Conservation (phyloP, 75 land plant genomes). For the Sequoia sempervirens region DNA sequence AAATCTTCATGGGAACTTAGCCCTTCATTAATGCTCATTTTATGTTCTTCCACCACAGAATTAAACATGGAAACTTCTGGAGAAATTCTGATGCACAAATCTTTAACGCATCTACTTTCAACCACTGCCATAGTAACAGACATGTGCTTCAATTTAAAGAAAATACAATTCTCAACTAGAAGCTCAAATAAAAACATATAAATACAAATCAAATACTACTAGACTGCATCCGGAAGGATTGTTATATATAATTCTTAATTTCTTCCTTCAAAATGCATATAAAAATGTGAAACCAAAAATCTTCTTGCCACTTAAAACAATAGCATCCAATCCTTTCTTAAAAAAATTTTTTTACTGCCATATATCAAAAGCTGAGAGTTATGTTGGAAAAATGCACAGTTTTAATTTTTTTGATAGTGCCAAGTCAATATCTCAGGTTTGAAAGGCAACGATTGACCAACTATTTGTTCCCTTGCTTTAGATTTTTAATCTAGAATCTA, state of each 20-base stretch:
- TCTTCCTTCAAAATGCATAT: neutral
- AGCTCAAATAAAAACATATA: neutral
- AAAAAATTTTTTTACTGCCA: neutral
- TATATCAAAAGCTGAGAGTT: neutral
- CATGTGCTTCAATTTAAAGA: neutral
- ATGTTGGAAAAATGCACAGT: neutral
- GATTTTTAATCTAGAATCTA: neutral
- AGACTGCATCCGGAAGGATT: neutral
- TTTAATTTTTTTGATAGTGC: neutral
- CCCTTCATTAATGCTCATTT: no score
- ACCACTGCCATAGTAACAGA: slow-evolving; percentile 31
- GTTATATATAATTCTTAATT: neutral
- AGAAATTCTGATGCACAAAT: slow-evolving; percentile 35
- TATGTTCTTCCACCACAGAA: slow-evolving; percentile 12
- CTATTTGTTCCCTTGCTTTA: neutral
- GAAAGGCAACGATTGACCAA: neutral
- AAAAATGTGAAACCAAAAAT: neutral
- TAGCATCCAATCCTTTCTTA: neutral
- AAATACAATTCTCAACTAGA: neutral
- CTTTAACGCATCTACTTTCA: slow-evolving; percentile 30
- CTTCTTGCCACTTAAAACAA: neutral
- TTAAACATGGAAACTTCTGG: slow-evolving; percentile 28
- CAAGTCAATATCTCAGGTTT: neutral
- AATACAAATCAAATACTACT: neutral
- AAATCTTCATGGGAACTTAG: slow-evolving; percentile 10